These are phyloP conservation scores for Aspergillus cristatus DNA, from an alignment of 495 filamentous ascomycete species.

Conservation along the genomic window DNA sequence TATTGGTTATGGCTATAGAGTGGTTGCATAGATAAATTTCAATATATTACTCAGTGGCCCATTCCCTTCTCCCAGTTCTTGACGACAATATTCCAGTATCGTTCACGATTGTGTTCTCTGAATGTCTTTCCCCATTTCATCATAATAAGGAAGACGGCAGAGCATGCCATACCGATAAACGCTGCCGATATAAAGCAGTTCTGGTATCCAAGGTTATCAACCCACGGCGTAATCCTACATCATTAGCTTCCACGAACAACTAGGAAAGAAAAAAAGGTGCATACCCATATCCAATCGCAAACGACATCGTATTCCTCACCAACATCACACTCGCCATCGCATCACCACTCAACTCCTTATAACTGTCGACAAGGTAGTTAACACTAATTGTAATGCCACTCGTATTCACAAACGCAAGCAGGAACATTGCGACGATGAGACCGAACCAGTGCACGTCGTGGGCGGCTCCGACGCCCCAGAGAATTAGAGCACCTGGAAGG, in stretches of 20 bases:
- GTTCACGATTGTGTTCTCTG: constrained; percentile 29
- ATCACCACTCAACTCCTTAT: constrained; percentile 53
- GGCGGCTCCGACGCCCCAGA: constrained; percentile 63
- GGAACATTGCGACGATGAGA: constrained; percentile 52
- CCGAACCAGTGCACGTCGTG: constrained; percentile 54
- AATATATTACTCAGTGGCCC: constrained; percentile 29
- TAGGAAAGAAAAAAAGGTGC: constrained; percentile 3
- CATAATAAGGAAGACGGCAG: constrained; percentile 45
- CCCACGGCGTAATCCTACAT: constrained; percentile 54
- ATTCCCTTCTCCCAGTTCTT: constrained; percentile 34
- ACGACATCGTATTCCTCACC: constrained; percentile 58
- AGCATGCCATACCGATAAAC: constrained; percentile 48
- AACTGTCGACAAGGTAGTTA: constrained; percentile 55
- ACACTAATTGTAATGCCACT: constrained; percentile 51
- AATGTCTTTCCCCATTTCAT: constrained; percentile 43
- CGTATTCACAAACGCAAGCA: constrained; percentile 48
- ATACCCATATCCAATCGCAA: constrained; percentile 48
- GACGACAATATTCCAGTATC: constrained; percentile 32
- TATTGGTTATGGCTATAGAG: no score
- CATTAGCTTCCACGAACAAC: background rate
- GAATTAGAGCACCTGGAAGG: constrained; percentile 47
- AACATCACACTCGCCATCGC: constrained; percentile 56
- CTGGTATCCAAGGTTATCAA: constrained; percentile 49
- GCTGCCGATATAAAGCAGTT: constrained; percentile 56
- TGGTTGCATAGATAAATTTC: no score